Conservation (phyloP, 2,329 filamentous ascomycete genomes). For the Cladorrhinum sp. region DNA sequence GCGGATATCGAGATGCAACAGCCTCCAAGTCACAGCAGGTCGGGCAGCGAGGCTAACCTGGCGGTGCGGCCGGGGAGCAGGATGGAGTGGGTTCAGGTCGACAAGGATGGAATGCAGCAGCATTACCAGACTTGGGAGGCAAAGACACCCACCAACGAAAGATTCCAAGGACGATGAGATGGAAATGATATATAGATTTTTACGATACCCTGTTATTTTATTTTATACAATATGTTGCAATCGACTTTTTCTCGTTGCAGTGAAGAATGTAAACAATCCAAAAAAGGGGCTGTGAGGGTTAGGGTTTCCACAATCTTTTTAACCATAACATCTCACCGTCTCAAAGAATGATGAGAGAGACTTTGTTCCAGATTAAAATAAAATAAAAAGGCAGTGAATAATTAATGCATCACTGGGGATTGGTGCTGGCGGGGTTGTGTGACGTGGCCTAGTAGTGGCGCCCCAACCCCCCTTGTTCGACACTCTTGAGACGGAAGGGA, state of each 20-base stretch:
- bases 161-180: neutral
- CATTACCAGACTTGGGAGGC: neutral
- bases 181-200: neutral
- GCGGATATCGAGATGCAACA: constrained; percentile 6
- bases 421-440: neutral
- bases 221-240: neutral
- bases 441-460: neutral
- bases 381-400: no score
- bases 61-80: neutral
- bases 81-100: neutral
- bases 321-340: no score
- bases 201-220: neutral
- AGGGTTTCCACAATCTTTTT: no score
- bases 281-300: neutral
- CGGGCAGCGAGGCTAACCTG: neutral
- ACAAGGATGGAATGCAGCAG: neutral
- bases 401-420: neutral
- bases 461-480: neutral
- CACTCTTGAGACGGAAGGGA: neutral
- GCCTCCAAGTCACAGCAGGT: neutral
- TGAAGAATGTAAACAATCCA: neutral
- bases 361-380: no score
- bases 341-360: no score
- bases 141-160: neutral
- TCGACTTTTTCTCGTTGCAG: neutral